Conservation (phyloP, 2,329 filamentous ascomycete genomes). For the Venturia aucupariae region DNA sequence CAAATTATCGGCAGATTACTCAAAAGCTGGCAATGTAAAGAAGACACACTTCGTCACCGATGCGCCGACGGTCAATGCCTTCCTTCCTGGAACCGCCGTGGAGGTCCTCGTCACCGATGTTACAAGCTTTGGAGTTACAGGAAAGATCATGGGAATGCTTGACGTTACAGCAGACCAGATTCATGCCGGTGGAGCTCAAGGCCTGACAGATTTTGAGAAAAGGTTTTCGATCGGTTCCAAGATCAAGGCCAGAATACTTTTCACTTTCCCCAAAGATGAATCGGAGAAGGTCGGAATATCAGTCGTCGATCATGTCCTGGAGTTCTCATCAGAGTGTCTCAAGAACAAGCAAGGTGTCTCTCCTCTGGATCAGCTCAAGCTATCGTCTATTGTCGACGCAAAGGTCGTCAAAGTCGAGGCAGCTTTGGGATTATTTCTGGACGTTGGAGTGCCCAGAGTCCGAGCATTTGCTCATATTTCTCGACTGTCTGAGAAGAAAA, state of each 20-base stretch:
- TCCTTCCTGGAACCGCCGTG: conserved; percentile 83
- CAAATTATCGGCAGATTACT: conserved; percentile 69
- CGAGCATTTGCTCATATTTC: conserved; percentile 94
- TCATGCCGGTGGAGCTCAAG: conserved; percentile 70
- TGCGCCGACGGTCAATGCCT: conserved; percentile 80
- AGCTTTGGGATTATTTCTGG: conserved; percentile 71
- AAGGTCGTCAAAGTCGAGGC: conserved; percentile 72
- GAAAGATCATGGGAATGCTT: conserved; percentile 85
- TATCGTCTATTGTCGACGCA: conserved; percentile 70
- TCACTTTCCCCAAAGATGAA: conserved; percentile 71
- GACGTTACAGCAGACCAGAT: conserved; percentile 86
- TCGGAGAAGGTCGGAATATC: conserved; percentile 81
- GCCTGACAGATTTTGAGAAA: conserved; percentile 59
- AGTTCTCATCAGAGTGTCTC: conserved; percentile 39
- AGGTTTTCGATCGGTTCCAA: conserved; percentile 79
- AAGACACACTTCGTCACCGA: conserved; percentile 58
- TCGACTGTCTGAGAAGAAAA: conserved; percentile 77
- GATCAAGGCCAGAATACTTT: conserved; percentile 77
- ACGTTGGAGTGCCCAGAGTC: conserved; percentile 57
- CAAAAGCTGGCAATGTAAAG: conserved; percentile 58
- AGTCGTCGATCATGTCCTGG: conserved; percentile 69
- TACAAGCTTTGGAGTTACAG: conserved; percentile 63
- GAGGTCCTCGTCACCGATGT: conserved; percentile 76
- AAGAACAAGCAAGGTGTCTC: conserved; percentile 33
- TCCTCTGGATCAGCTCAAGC: conserved; percentile 53